Percentiles rank a stretch among this genome's conserved stretches.
Evolutionary conservation across 371 early-diverging fungal species (phyloP).

Genomic region (Rhizopus arrhizus): DNA sequence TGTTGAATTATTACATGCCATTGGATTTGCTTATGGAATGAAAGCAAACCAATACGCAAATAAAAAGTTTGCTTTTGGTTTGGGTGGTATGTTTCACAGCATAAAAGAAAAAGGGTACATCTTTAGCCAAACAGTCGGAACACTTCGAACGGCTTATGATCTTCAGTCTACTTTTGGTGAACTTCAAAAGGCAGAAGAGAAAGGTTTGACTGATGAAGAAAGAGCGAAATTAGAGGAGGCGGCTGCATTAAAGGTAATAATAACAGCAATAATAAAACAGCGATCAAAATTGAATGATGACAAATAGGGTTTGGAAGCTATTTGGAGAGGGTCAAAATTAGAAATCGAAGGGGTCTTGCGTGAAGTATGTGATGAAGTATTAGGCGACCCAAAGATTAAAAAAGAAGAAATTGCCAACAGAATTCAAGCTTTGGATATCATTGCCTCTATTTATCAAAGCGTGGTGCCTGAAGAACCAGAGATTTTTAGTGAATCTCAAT

Average conservation of each 20-base stretch:
- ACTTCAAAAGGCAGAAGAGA: slow-evolving; percentile 86
- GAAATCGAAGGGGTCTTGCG: slow-evolving; percentile 92
- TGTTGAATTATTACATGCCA: slow-evolving; percentile 88
- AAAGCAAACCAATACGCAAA: slow-evolving; percentile 87
- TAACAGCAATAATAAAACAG: background rate
- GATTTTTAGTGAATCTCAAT: background rate
- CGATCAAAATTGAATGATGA: background rate
- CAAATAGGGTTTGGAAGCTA: slow-evolving; percentile 79
- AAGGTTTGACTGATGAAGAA: slow-evolving; percentile 65
- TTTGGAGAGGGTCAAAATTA: slow-evolving; percentile 93
- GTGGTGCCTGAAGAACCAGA: slow-evolving; percentile 31
- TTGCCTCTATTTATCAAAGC: slow-evolving; percentile 71
- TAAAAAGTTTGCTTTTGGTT: slow-evolving; percentile 71
- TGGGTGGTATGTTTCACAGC: slow-evolving; percentile 70
- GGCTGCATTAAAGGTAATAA: slow-evolving; percentile 68
- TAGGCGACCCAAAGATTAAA: slow-evolving; percentile 63
- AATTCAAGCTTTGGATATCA: slow-evolving; percentile 70
- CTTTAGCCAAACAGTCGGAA: slow-evolving; percentile 86
- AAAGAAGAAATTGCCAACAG: slow-evolving; percentile 61
- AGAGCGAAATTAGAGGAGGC: slow-evolving; percentile 68
- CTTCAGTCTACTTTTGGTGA: slow-evolving; percentile 86
- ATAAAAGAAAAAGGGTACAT: slow-evolving; percentile 83
- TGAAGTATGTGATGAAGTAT: slow-evolving; percentile 85
- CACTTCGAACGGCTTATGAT: slow-evolving; percentile 87
- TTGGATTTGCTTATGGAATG: slow-evolving; percentile 86